phyloP scores from a whole-genome alignment of 1,284 basidiomycete species.

The Chalciporus sp. region DNA sequence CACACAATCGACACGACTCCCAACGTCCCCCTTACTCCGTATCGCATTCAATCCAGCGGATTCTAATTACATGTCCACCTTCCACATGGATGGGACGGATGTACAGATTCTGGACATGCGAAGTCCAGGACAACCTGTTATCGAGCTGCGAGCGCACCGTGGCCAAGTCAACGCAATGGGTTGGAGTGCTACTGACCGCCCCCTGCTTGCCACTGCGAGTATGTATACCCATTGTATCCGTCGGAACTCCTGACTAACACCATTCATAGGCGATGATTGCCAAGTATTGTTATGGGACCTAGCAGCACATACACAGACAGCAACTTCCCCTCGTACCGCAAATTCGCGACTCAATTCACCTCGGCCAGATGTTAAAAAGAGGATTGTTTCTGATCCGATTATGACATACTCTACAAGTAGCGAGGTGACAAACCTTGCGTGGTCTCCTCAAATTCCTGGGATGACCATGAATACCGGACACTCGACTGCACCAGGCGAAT shows the following conservation, averaged over 20 bases:
- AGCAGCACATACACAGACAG: constrained; percentile 58
- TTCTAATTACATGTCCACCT: constrained; percentile 92
- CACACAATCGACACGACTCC: constrained; percentile 65
- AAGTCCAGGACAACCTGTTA: constrained; percentile 89
- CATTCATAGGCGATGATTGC: constrained; percentile 78
- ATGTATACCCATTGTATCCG: constrained; percentile 25
- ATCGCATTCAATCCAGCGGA: constrained; percentile 88
- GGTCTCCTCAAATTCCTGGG: constrained; percentile 78
- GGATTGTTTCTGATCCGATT: constrained; percentile 69
- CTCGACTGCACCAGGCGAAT: constrained; percentile 78
- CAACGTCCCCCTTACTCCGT: constrained; percentile 79
- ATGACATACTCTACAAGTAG: constrained; percentile 81
- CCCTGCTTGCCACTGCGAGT: constrained; percentile 86
- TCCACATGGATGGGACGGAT: constrained; percentile 85
- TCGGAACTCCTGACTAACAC: constrained; percentile 5
- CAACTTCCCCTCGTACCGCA: constrained; percentile 62
- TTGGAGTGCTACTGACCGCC: constrained; percentile 83
- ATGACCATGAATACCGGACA: constrained; percentile 74
- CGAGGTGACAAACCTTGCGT: constrained; percentile 87
- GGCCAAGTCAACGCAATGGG: constrained; percentile 80
- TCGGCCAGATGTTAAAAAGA: constrained; percentile 75
- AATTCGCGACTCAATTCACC: constrained; percentile 72
- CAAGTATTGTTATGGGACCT: constrained; percentile 92
- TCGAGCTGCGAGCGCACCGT: constrained; percentile 83
- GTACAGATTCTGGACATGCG: constrained; percentile 94